Conservation (phyloP, 2,329 filamentous ascomycete species). For the Gnomoniopsis smithogilvyi region DNA sequence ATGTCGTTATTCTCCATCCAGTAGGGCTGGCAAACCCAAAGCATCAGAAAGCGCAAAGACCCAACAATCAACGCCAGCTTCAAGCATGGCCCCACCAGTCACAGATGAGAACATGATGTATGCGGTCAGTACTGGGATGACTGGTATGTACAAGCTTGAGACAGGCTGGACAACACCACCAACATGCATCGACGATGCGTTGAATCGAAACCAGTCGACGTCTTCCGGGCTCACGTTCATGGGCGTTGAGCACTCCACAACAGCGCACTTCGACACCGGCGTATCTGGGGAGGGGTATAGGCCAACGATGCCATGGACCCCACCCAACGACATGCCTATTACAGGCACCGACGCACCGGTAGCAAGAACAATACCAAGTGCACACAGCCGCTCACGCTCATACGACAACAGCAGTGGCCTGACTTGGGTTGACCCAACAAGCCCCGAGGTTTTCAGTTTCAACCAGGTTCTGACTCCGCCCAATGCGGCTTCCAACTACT, state of each 20-base stretch:
- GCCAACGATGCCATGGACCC: conserved; percentile 36
- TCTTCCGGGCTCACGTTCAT: conserved; percentile 27
- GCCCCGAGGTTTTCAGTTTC: conserved; percentile 32
- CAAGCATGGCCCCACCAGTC: conserved; percentile 23
- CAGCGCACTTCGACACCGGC: conserved; percentile 20
- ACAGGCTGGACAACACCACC: conserved; percentile 37
- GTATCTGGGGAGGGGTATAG: conserved; percentile 32
- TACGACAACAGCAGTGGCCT: conserved; percentile 32
- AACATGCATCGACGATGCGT: conserved; percentile 30
- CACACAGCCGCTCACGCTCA: conserved; percentile 33
- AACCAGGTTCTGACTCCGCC: conserved; percentile 32
- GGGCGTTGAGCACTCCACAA: conserved; percentile 19
- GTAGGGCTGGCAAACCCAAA: conserved; percentile 47
- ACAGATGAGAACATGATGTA: conserved; percentile 30
- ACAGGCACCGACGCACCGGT: conserved; percentile 31
- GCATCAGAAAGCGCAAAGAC: conserved; percentile 30
- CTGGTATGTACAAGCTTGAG: conserved; percentile 35
- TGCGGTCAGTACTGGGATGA: conserved; percentile 22
- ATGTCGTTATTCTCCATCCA: conserved; percentile 52
- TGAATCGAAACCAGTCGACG: conserved; percentile 33
- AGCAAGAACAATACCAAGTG: conserved; percentile 26
- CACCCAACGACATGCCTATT: conserved; percentile 39
- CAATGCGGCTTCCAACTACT: conserved; percentile 34
- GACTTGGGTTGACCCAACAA: conserved; percentile 26
- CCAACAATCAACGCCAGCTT: conserved; percentile 18